These are phyloP conservation scores for Phlebiopsis flavidoalba DNA, from an alignment of 768 basidiomycete species.

Conservation along the genomic window DNA sequence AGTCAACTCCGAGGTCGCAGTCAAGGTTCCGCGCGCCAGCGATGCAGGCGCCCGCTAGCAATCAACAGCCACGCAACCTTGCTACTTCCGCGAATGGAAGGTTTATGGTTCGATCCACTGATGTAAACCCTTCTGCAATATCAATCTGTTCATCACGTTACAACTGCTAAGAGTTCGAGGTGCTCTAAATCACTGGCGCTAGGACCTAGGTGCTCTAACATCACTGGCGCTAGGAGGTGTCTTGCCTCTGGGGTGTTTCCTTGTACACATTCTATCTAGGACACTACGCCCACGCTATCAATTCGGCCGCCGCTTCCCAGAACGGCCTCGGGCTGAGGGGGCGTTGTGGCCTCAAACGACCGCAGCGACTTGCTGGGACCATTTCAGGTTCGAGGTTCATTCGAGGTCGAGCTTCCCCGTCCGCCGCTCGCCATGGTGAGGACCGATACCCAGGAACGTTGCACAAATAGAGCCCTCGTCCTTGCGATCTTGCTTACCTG, in stretches of 20 bases:
- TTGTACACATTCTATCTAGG: neutral
- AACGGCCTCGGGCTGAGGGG: neutral
- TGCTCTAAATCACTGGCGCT: neutral
- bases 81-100: neutral
- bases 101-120: neutral
- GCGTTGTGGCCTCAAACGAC: neutral
- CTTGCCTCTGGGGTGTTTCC: neutral
- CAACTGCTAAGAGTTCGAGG: neutral
- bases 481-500: slow-evolving; percentile 13
- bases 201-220: too few species aligned
- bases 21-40: too few species aligned
- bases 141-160: neutral
- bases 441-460: slow-evolving; percentile 13
- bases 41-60: too few species aligned
- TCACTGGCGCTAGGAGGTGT: neutral
- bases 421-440: slow-evolving; percentile 17
- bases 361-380: neutral
- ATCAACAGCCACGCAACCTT: too few species aligned
- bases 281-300: neutral
- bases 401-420: slow-evolving; percentile 14
- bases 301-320: neutral
- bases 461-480: slow-evolving; percentile 16
- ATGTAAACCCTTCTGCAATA: neutral
- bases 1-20: too few species aligned
- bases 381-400: neutral